Evolutionary conservation across 2,329 filamentous ascomycete species (phyloP).

Genomic region (Fusarium sp.): DNA sequence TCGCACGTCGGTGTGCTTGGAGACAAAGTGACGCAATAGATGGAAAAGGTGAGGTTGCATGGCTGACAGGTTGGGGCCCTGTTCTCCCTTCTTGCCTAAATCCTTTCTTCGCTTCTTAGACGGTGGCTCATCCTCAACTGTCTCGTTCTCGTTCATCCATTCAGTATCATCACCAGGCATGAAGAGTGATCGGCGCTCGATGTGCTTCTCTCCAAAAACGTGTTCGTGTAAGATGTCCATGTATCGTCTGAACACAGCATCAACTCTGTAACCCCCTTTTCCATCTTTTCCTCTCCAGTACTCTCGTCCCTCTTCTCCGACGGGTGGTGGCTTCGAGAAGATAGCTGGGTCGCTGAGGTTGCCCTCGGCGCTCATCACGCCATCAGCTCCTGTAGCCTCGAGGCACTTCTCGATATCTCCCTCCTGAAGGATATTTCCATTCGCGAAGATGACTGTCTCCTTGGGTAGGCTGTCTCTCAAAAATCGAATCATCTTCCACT

Average conservation of each 20-base stretch:
- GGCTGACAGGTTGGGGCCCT: conserved; percentile 73
- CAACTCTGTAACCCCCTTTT: conserved; percentile 86
- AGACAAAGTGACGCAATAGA: conserved; percentile 83
- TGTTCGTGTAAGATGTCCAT: conserved; percentile 89
- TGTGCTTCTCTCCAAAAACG: conserved; percentile 73
- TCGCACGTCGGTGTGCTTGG: conserved; percentile 82
- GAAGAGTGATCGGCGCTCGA: conserved; percentile 77
- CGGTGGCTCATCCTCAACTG: conserved; percentile 57
- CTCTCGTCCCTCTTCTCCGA: conserved; percentile 75
- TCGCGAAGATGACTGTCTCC: conserved; percentile 95
- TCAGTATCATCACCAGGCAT: conserved; percentile 66
- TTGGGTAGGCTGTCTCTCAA: conserved; percentile 83
- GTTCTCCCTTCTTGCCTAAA: conserved; percentile 50
- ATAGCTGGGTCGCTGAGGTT: conserved; percentile 92
- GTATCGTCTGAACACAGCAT: conserved; percentile 88
- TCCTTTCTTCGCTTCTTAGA: conserved; percentile 63
- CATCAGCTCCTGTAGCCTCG: conserved; percentile 86
- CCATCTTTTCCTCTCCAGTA: conserved; percentile 88
- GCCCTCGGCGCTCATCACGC: conserved; percentile 94
- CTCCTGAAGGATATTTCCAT: conserved; percentile 89
- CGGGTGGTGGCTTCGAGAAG: conserved; percentile 75
- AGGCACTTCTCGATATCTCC: conserved; percentile 83
- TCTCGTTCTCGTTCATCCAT: conserved; percentile 55
- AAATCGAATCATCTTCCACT: conserved; percentile 88
- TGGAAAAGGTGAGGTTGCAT: conserved; percentile 96